phyloP scores from a whole-genome alignment of 2,329 filamentous ascomycete genomes.

The Penicillium expansum region DNA sequence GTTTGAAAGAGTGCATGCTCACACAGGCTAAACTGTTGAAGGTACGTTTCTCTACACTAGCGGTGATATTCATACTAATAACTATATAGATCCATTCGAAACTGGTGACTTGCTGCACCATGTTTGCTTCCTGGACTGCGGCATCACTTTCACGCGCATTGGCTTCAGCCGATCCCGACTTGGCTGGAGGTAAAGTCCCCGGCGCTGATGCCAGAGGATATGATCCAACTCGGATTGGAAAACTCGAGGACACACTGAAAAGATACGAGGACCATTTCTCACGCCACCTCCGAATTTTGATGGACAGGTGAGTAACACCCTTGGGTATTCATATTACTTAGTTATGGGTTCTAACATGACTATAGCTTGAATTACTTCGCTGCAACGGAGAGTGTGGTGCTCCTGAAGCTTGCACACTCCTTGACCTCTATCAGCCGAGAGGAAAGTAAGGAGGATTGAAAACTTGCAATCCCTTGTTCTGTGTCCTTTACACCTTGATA shows the following conservation, averaged over 20 bases:
- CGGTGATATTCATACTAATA: slow-evolving; percentile 5
- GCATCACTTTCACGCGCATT: slow-evolving; percentile 82
- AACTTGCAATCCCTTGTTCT: not conserved
- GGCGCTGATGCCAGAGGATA: slow-evolving; percentile 45
- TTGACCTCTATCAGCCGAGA: slow-evolving; percentile 44
- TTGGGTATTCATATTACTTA: not conserved
- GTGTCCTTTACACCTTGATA: not conserved
- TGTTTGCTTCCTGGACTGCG: slow-evolving; percentile 83
- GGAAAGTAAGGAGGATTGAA: slow-evolving; percentile 28
- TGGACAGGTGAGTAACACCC: slow-evolving; percentile 62
- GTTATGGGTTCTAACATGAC: slow-evolving; percentile 1
- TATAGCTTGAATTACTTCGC: slow-evolving; percentile 81
- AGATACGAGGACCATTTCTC: slow-evolving; percentile 95
- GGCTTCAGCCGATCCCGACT: slow-evolving; percentile 76
- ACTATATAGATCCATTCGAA: slow-evolving; percentile 82
- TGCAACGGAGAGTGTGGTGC: slow-evolving; percentile 91
- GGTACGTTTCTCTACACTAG: slow-evolving; percentile 51
- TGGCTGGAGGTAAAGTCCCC: slow-evolving; percentile 44
- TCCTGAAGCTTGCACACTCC: slow-evolving; percentile 66
- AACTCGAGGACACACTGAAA: slow-evolving; percentile 80
- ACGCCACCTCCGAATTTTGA: slow-evolving; percentile 84
- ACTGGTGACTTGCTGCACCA: slow-evolving; percentile 89
- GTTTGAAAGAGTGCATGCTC: slow-evolving; percentile 97
- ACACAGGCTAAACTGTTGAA: slow-evolving; percentile 92
- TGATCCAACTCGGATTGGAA: slow-evolving; percentile 63